phyloP scores from a whole-genome alignment of 306 rosid genomes.

The Cucurbita argyrosperma region DNA sequence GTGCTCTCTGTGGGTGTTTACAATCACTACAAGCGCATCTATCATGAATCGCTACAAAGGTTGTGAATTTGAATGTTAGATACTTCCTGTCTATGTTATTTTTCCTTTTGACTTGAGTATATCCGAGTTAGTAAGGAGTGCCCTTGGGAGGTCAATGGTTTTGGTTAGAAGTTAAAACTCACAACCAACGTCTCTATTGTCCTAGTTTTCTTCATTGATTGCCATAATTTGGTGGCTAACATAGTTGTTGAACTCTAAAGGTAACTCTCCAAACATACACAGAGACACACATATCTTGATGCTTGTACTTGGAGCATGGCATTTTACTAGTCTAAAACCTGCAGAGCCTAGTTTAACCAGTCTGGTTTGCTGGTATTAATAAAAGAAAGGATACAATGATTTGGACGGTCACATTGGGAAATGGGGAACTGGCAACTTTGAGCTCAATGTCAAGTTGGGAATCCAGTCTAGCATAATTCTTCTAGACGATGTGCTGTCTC shows the following conservation, averaged over 20 bases:
- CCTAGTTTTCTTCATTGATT: neutral
- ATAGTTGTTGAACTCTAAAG: neutral
- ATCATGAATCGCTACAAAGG: slow-evolving; percentile 42
- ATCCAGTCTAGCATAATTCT: neutral
- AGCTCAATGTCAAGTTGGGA: neutral
- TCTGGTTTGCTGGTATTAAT: neutral
- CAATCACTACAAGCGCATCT: slow-evolving; percentile 86
- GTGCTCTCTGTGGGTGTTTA: slow-evolving; percentile 94
- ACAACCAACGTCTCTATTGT: neutral
- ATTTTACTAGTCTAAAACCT: neutral
- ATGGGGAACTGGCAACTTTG: neutral
- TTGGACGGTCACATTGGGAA: neutral
- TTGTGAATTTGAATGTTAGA: slow-evolving; percentile 34
- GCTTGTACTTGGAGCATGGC: neutral
- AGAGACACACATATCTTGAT: neutral
- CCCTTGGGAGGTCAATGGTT: neutral
- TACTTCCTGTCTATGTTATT: neutral
- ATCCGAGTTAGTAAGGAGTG: neutral
- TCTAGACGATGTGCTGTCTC: neutral
- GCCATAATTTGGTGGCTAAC: neutral
- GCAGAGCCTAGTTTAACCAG: neutral
- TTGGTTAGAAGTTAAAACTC: neutral
- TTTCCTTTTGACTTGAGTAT: neutral
- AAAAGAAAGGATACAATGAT: neutral
- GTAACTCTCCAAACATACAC: neutral